Base-by-base conservation (phyloP, 306 rosid species). In the Dryas octopetala region DNA sequence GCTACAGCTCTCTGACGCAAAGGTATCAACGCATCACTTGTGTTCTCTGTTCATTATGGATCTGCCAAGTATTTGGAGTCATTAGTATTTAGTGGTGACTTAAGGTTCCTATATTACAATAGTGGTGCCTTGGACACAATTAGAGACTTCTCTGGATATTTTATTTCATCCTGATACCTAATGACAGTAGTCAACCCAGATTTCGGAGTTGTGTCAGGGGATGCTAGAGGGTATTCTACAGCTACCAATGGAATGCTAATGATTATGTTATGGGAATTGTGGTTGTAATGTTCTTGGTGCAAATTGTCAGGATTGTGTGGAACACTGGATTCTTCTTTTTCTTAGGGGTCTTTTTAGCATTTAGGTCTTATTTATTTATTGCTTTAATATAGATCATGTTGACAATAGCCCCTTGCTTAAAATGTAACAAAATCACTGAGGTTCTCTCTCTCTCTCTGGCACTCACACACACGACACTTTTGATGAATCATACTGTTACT, bases 1-100 rank as follows among this genome's bases (percentile, higher is more conserved):
- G 76, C 84, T 67, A 58, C 92, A 90, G 66, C 90, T 96, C 23
- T 83, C 92, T 78, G 99, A 95, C 84, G 85, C 92, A 63, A 92
- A 92, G 97, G 99, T 92, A 74, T 73, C 16, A 19, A 43, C 65
- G 19, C 76, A 32, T 79, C 41, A 14, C 55, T 12, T 45, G 3
- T 48, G 40, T 50, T 43, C 17, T 11, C 16, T 32, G 46, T 32
- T 32, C 38, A 32, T 32, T 1, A 32, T 32, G 38, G 38, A 32
- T 32, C 38, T 32, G 38, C 38, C 38, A 32, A 32, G 38, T 32
- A 32, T 32, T 32, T 32, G 38, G 2, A 32, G 38, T 32, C 38
- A 32, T 32, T 32, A 32, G 38, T 32, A 32, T 32, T 32, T 32
- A 32, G 38, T 32, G 38, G 38, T 32, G 38, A 32, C 38, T 32